Evolutionary conservation across 805 yeast genomes (phyloP), one percentile per base, ranked within the genome.

Genomic region (Cyberlindnera xylosilytica): DNA sequence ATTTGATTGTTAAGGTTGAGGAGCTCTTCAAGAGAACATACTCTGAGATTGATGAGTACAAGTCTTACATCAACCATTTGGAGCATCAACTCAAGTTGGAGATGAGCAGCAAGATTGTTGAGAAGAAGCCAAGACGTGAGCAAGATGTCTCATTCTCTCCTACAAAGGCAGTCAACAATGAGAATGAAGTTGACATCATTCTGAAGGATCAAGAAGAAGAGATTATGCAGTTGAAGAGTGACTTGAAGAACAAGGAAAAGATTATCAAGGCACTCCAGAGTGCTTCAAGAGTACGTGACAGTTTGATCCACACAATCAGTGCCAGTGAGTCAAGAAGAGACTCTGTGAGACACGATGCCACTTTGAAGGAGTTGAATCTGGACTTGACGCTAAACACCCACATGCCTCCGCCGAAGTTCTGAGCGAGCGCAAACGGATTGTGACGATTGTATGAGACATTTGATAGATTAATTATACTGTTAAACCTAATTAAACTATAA

Each of bases 251-350:
- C 49, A 89, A 88, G 60, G 95, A 88, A 52, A 79, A 81, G 35
- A 81, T 89, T 49, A 85, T 89, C 44, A 78, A 75, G 46, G 88
- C 91, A 1, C 65, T 88, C 42, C 78, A 82, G 27, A 78, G 83
- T 35, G 77, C 87, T 3, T 72, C 78, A 27, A 73, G 80, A 53
- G 71, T 83, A 26, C 72, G 90, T 26, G 78, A 64, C 18, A 50
- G 62, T 22, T 46, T 58, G 28, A 46, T 48, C 10, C 45, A 39
- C 17, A 53, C 60, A 0, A 54, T 58, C 12, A 48, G 35, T 19
- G 31, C 46, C 3, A 51, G 50, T 38, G 60, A 53, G 18, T 39
- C 51, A 11, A 52, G 58, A 44, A 43, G 60, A 39, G 58, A 53
- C 24, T 41, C 50, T 2, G 40, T 20, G 7, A 50, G 50, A 34